These are phyloP conservation scores for Blastobotrys parvus DNA, from an alignment of 805 yeast species.

Conservation along the genomic window DNA sequence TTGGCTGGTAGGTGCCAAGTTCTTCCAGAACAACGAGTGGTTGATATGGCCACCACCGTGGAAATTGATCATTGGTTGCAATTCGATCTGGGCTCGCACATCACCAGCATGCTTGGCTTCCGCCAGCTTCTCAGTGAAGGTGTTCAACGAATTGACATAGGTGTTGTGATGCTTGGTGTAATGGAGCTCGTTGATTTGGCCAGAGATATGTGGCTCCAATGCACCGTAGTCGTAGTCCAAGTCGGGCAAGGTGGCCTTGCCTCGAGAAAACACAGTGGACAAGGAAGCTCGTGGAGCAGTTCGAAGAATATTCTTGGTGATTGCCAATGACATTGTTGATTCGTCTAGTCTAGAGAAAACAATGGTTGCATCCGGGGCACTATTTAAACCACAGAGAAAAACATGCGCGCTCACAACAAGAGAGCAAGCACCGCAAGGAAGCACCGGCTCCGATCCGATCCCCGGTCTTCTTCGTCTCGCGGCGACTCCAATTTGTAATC, in stretches of 20 bases:
- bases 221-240: slow-evolving; percentile 79
- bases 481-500: no score
- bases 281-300: slow-evolving; percentile 6
- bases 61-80: slow-evolving; percentile 74
- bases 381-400: no score
- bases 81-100: slow-evolving; percentile 44
- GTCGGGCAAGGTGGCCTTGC: slow-evolving; percentile 64
- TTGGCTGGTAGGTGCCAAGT: slow-evolving; percentile 62
- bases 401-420: no score
- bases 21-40: slow-evolving; percentile 84
- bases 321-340: slow-evolving; percentile 2
- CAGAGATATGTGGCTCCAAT: slow-evolving; percentile 79
- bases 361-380: no score
- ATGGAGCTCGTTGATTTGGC: slow-evolving; percentile 76
- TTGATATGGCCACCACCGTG: slow-evolving; percentile 89
- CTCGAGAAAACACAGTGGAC: slow-evolving; percentile 9
- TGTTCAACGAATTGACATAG: slow-evolving; percentile 77
- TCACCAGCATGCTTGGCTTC: slow-evolving; percentile 57
- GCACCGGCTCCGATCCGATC: no score
- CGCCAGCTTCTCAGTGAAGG: slow-evolving; percentile 63
- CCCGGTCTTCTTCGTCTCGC: no score
- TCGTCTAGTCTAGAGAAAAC: background rate
- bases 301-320: slow-evolving; percentile 1
- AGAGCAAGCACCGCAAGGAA: no score
- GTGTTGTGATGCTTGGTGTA: slow-evolving; percentile 90